These are phyloP conservation scores for Didymella pinodella DNA, from an alignment of 2,329 filamentous ascomycete genomes.

Conservation along the genomic window DNA sequence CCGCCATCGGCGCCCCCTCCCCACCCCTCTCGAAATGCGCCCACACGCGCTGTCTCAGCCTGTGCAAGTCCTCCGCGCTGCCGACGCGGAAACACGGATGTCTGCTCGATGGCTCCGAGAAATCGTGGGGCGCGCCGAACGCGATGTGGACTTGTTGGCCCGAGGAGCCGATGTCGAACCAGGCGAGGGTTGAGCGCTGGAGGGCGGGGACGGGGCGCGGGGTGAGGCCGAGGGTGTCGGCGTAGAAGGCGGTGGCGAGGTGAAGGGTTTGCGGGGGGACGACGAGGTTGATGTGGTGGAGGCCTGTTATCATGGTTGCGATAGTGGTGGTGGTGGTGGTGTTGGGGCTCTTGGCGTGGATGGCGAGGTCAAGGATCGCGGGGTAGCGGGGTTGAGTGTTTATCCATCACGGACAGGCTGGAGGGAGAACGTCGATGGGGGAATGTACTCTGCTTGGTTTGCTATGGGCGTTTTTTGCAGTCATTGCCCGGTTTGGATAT, in stretches of 20 bases:
- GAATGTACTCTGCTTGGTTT: too few relatives aligned
- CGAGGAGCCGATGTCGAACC: conserved; percentile 66
- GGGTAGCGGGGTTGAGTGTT: too few relatives aligned
- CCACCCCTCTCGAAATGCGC: conserved; percentile 61
- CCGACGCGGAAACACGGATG: conserved; percentile 68
- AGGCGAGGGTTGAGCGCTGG: conserved; percentile 62
- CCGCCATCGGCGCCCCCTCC: conserved; percentile 60
- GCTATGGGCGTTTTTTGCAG: too few relatives aligned
- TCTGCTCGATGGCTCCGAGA: conserved; percentile 48
- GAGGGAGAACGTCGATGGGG: too few relatives aligned
- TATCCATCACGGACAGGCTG: too few relatives aligned
- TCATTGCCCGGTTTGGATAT: too few relatives aligned
- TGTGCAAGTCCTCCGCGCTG: conserved; percentile 57
- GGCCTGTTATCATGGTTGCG: conserved; percentile 24
- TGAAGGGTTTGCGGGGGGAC: conserved; percentile 22
- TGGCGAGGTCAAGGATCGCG: too few relatives aligned
- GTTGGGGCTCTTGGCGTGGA: too few relatives aligned
- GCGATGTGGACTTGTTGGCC: conserved; percentile 67
- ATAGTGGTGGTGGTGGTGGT: too few relatives aligned
- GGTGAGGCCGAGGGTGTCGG: conserved; percentile 62
- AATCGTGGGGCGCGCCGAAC: conserved; percentile 51
- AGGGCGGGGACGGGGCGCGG: conserved; percentile 61
- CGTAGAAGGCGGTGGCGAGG: conserved; percentile 26
- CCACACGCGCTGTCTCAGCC: conserved; percentile 60
- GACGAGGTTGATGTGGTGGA: conserved; percentile 31